phyloP scores from a whole-genome alignment of 441 rosid genomes.

The Gossypium armourianum region DNA sequence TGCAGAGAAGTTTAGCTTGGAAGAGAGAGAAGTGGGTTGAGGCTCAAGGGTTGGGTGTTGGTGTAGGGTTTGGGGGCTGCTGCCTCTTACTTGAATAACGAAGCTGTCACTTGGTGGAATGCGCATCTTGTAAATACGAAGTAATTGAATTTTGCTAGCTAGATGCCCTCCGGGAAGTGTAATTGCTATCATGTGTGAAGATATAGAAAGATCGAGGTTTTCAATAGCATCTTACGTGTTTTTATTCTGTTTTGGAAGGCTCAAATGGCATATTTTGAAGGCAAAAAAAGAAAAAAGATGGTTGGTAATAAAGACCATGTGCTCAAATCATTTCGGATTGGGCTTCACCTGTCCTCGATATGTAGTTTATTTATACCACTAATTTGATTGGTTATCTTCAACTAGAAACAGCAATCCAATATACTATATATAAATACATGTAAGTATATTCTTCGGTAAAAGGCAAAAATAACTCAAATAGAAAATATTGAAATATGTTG shows the following conservation, averaged over 20 bases:
- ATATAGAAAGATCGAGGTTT: slow-evolving; percentile 7
- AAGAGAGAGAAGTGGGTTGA: background rate
- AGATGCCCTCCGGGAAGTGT: slow-evolving; percentile 42
- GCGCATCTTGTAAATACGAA: slow-evolving; percentile 19
- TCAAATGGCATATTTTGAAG: slow-evolving; percentile 22
- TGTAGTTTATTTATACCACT: slow-evolving; percentile 20
- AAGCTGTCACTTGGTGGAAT: slow-evolving; percentile 32
- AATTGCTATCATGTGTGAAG: slow-evolving; percentile 39
- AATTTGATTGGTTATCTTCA: slow-evolving; percentile 29
- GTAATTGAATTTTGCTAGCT: slow-evolving; percentile 16
- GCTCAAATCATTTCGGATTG: slow-evolving; percentile 47
- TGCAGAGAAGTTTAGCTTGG: slow-evolving; percentile 25
- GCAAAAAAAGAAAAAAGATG: background rate
- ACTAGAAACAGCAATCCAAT: slow-evolving; percentile 13
- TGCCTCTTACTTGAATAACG: slow-evolving; percentile 26
- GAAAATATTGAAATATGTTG: too few relatives aligned
- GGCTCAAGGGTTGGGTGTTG: slow-evolving; percentile 3
- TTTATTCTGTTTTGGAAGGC: slow-evolving; percentile 30
- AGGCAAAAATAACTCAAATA: too few relatives aligned
- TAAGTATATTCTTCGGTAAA: too few relatives aligned
- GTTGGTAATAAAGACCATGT: slow-evolving; percentile 29
- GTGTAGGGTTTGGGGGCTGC: background rate
- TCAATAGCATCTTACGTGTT: slow-evolving; percentile 12
- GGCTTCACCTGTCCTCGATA: slow-evolving; percentile 27
- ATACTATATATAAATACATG: too few relatives aligned